Conservation (phyloP, 2,329 filamentous ascomycete species). For the Huntiella abstrusa region DNA sequence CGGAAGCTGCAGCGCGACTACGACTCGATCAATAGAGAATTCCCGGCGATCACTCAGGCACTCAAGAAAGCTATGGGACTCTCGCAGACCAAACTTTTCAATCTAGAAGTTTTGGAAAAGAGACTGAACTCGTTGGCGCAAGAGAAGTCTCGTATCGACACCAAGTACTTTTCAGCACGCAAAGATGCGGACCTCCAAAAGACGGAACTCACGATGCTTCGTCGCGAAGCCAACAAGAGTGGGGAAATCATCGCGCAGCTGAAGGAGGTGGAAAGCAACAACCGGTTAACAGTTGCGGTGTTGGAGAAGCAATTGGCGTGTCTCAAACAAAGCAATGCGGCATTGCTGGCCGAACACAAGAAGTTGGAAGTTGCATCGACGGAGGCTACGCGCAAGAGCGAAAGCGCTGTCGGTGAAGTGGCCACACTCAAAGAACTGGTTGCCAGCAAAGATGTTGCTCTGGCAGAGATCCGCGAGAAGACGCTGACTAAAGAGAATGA, state of each 20-base stretch:
- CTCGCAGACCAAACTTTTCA: constrained; percentile 71
- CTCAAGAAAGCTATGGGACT: constrained; percentile 77
- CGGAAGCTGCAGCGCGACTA: constrained; percentile 62
- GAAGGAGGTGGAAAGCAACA: constrained; percentile 73
- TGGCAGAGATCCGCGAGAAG: constrained; percentile 32
- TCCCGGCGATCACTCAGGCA: constrained; percentile 75
- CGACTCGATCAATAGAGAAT: constrained; percentile 64
- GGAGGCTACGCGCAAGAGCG: constrained; percentile 51
- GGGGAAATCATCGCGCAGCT: constrained; percentile 85
- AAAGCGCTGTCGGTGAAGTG: constrained; percentile 58
- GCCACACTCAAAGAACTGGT: constrained; percentile 56
- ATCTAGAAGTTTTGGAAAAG: constrained; percentile 59
- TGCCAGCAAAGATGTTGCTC: constrained; percentile 52
- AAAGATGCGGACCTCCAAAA: constrained; percentile 80
- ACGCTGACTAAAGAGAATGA: constrained; percentile 51
- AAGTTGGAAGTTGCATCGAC: constrained; percentile 51
- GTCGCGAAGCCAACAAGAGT: constrained; percentile 71
- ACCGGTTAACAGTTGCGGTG: constrained; percentile 57
- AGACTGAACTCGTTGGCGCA: constrained; percentile 53
- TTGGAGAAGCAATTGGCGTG: constrained; percentile 83
- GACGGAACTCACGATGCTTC: constrained; percentile 58
- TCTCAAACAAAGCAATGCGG: constrained; percentile 58
- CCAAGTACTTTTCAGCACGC: constrained; percentile 93
- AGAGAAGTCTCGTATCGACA: constrained; percentile 90
- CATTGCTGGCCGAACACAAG: constrained; percentile 52